Percentiles rank a stretch among this genome's conserved stretches.
Evolutionary conservation across 352 stramenopile genomes (phyloP).

Genomic region (Stramenopiles sp.): DNA sequence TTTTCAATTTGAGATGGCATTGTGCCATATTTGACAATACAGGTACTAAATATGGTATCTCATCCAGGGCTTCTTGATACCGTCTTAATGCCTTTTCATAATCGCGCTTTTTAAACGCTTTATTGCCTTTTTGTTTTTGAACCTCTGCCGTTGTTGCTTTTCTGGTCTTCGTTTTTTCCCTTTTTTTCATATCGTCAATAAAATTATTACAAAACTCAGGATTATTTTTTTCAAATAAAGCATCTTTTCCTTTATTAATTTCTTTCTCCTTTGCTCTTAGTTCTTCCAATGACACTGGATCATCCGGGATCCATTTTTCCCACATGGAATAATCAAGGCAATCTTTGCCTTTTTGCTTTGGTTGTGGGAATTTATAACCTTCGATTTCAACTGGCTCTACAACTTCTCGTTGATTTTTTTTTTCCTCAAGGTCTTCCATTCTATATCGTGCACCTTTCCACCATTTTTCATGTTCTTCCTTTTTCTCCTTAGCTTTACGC

Average conservation of each 20-base stretch:
- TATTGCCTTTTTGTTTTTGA: conserved; percentile 31
- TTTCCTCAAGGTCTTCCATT: conserved; percentile 12
- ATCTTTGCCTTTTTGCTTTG: conserved; percentile 40
- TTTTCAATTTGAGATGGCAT: conserved; percentile 30
- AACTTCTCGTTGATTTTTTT: conserved; percentile 11
- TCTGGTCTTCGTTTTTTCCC: conserved; percentile 32
- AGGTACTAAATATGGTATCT: conserved; percentile 33
- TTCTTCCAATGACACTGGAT: conserved; percentile 39
- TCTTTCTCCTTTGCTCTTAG: conserved; percentile 30
- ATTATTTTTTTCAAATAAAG: conserved; percentile 46
- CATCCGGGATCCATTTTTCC: conserved; percentile 41
- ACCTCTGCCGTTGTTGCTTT: conserved; percentile 33
- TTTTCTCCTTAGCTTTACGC: conserved; percentile 25
- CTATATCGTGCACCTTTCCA: conserved; percentile 30
- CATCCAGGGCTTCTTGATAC: conserved; percentile 42
- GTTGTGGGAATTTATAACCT: conserved; percentile 28
- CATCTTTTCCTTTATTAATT: conserved; percentile 38
- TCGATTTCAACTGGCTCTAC: conserved; percentile 12
- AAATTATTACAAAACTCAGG: conserved; percentile 50
- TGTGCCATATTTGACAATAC: conserved; percentile 47
- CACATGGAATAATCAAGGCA: conserved; percentile 48
- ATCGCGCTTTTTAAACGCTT: conserved; percentile 34
- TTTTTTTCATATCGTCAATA: conserved; percentile 38
- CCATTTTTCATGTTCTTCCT: conserved; percentile 39
- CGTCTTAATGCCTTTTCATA: conserved; percentile 31